Evolutionary conservation across 1,139 yeast species (phyloP), one percentile per base, ranked within the genome.

Genomic region (Scheffersomyces lignicola): DNA sequence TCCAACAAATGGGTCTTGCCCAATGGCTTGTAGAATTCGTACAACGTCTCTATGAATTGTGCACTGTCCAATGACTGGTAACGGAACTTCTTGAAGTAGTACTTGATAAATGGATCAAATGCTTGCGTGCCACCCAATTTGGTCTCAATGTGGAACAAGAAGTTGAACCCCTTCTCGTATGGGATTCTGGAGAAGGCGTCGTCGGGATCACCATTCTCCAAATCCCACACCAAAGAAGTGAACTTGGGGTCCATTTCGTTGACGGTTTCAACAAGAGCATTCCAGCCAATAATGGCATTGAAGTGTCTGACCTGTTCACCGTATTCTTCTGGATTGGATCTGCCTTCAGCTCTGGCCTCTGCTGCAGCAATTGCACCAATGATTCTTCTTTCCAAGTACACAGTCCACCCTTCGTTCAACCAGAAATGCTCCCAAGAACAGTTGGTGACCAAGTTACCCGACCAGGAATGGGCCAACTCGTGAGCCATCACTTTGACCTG

Each of bases 391-490:
- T 63, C 69, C 28, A 63, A 45, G 41, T 63, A 63, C 8, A 63
- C 69, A 3, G 66, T 59, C 69, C 69, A 63, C 3, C 69, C 69
- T 46, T 63, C 69, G 40, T 63, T 63, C 18, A 63, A 47, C 69
- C 69, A 63, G 39, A 63, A 63, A 45, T 63, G 68, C 26, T 59
- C 65, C 69, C 69, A 63, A 3, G 65, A 57, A 29, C 57, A 48
- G 39, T 61, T 62, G 3, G 69, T 63, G 8, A 63, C 69, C 38
- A 63, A 53, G 37, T 63, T 63, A 6, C 69, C 69, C 9, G 60
- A 52, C 69, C 69, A 63, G 11, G 66, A 60, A 38, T 63, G 69
- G 3, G 69, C 67, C 42, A 63, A 54, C 40, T 63, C 69, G 41
- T 63, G 69, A 0, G 69, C 69, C 49, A 63, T 52, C 2, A 63